Conservation (phyloP, 106 monocot genomes). For the Apostasia ramifera region DNA sequence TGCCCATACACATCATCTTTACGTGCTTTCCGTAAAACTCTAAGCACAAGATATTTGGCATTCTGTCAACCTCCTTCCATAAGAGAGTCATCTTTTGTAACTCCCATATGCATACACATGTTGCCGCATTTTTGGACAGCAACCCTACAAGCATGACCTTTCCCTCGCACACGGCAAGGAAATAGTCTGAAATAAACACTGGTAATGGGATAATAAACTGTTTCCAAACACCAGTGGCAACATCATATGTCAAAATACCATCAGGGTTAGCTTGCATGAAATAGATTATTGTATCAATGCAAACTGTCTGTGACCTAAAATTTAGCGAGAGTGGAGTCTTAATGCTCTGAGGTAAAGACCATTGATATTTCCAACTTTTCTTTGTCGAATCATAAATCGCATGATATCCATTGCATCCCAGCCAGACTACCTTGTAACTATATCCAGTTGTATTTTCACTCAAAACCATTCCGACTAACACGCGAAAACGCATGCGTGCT, state of each 20-base stretch:
- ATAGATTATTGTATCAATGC: slow-evolving; percentile 57
- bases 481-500: slow-evolving; percentile 29
- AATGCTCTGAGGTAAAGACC: slow-evolving; percentile 41
- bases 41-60: slow-evolving; percentile 95
- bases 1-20: slow-evolving; percentile 77
- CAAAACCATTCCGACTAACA: slow-evolving; percentile 63
- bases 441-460: slow-evolving; percentile 20
- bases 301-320: slow-evolving; percentile 59
- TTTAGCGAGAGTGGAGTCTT: slow-evolving; percentile 54
- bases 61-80: slow-evolving; percentile 99
- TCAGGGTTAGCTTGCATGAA: slow-evolving; percentile 70
- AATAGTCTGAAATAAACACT: slow-evolving; percentile 33
- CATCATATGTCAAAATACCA: slow-evolving; percentile 69
- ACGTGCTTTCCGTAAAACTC: slow-evolving; percentile 81
- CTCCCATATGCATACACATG: slow-evolving; percentile 88
- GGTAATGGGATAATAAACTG: slow-evolving; percentile 65
- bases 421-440: slow-evolving; percentile 69
- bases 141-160: slow-evolving; percentile 72
- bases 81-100: slow-evolving; percentile 95
- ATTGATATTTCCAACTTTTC: slow-evolving; percentile 39
- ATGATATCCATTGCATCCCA: slow-evolving; percentile 52
- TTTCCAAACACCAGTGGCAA: slow-evolving; percentile 46
- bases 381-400: slow-evolving; percentile 67
- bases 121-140: slow-evolving; percentile 74
- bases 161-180: slow-evolving; percentile 56